phyloP scores from a whole-genome alignment of 2,329 filamentous ascomycete genomes.

The Hortaea werneckii region DNA sequence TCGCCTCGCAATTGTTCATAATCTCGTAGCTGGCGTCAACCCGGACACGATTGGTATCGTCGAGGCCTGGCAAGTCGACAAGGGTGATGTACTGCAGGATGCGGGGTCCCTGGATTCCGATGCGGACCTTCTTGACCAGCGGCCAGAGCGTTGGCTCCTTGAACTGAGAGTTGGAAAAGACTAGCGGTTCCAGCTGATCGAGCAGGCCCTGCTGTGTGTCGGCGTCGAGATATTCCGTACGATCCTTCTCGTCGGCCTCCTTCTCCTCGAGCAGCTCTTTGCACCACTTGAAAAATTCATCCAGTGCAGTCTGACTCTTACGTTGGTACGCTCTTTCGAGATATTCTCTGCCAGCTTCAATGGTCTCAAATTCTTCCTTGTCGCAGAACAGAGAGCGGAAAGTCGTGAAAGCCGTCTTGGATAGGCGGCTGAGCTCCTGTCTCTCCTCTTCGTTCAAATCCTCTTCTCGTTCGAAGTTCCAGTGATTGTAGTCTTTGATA shows the following conservation, averaged over 20 bases:
- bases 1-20: slow-evolving; percentile 12
- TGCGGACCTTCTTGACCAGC: slow-evolving; percentile 13
- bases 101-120: slow-evolving; percentile 10
- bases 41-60: slow-evolving; percentile 14
- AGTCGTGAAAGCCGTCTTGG: slow-evolving; percentile 2
- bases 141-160: slow-evolving; percentile 14
- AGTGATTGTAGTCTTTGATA: slow-evolving; percentile 6
- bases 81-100: slow-evolving; percentile 14
- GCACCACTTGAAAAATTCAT: not conserved
- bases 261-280: not conserved
- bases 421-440: not conserved
- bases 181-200: slow-evolving; percentile 9
- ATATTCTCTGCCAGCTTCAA: not conserved
- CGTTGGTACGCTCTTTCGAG: not conserved
- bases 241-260: not conserved
- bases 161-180: slow-evolving; percentile 2
- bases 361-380: slow-evolving; percentile 3
- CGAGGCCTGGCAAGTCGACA: slow-evolving; percentile 18
- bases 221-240: slow-evolving; percentile 7
- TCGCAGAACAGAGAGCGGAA: slow-evolving; percentile 9
- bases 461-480: slow-evolving; percentile 6
- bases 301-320: not conserved
- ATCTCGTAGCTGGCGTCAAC: slow-evolving; percentile 10
- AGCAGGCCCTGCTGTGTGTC: slow-evolving; percentile 6
- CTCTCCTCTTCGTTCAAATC: slow-evolving; percentile 11